Evolutionary conservation across 768 basidiomycete genomes (phyloP).

Genomic region (Suillus spraguei): DNA sequence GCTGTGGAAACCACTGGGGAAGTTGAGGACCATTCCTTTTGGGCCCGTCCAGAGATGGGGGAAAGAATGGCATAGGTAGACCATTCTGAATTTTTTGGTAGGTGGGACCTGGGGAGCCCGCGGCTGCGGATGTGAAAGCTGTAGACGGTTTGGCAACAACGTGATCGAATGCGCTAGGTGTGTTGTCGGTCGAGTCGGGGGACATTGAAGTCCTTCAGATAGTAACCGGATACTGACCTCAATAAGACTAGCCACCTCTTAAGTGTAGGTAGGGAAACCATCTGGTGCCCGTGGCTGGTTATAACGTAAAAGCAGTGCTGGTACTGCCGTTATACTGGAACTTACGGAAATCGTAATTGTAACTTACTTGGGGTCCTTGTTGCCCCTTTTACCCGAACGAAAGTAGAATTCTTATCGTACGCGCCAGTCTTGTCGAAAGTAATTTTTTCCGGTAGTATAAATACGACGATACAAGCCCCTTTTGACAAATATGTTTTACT

Average conservation of each 20-base stretch:
- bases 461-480: too few species aligned
- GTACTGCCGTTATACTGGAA: too few species aligned
- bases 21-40: conserved; percentile 24
- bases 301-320: too few species aligned
- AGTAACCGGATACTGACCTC: background rate
- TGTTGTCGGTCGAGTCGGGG: background rate
- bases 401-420: too few species aligned
- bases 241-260: background rate
- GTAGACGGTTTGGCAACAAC: conserved; percentile 16
- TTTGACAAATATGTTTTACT: too few species aligned
- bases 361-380: too few species aligned
- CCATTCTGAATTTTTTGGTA: conserved; percentile 5
- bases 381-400: too few species aligned
- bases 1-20: conserved; percentile 24
- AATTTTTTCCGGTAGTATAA: too few species aligned
- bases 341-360: too few species aligned
- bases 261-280: background rate
- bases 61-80: conserved; percentile 22
- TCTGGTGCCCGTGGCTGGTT: background rate
- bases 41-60: conserved; percentile 20
- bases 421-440: too few species aligned
- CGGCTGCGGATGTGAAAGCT: background rate
- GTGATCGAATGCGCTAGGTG: conserved; percentile 10
- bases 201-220: background rate
- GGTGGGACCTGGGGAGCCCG: conserved; percentile 8